phyloP scores from a whole-genome alignment of 371 early-diverging fungal genomes.

The Funneliformis caledonium region DNA sequence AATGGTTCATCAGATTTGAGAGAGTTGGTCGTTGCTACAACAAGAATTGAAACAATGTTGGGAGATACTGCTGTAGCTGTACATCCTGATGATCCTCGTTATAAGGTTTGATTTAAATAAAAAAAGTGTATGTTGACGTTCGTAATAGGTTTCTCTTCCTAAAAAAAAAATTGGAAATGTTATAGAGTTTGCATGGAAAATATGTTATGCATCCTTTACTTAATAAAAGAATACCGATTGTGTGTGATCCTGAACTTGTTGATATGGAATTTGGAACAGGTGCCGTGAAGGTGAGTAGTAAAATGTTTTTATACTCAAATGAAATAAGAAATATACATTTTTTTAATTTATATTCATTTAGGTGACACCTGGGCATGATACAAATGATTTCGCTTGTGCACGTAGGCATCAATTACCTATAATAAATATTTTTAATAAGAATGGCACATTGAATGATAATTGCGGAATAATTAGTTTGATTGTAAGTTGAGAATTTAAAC shows the following conservation, averaged over 20 bases:
- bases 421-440: slow-evolving; percentile 95
- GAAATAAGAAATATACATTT: not conserved
- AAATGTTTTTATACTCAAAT: not conserved
- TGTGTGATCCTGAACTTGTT: slow-evolving; percentile 90
- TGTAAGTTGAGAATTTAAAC: slow-evolving; percentile 45
- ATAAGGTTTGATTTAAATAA: slow-evolving; percentile 52
- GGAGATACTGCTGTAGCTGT: slow-evolving; percentile 99
- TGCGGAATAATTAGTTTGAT: slow-evolving; percentile 70
- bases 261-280: slow-evolving; percentile 99
- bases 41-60: slow-evolving; percentile 99
- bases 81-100: slow-evolving; percentile 84
- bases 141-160: not conserved
- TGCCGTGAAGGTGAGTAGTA: slow-evolving; percentile 85
- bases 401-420: slow-evolving; percentile 93
- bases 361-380: slow-evolving; percentile 99
- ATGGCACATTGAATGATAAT: slow-evolving; percentile 92
- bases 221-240: slow-evolving; percentile 87
- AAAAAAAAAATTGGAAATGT: not conserved
- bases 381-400: slow-evolving; percentile 97
- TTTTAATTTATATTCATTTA: not conserved
- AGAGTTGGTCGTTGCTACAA: slow-evolving; percentile 96
- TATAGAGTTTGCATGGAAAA: slow-evolving; percentile 86
- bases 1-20: slow-evolving; percentile 74
- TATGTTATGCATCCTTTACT: slow-evolving; percentile 96
- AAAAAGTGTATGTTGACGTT: not conserved